These are phyloP conservation scores for Suillus subalutaceus DNA, from an alignment of 768 basidiomycete genomes.

Conservation along the genomic window DNA sequence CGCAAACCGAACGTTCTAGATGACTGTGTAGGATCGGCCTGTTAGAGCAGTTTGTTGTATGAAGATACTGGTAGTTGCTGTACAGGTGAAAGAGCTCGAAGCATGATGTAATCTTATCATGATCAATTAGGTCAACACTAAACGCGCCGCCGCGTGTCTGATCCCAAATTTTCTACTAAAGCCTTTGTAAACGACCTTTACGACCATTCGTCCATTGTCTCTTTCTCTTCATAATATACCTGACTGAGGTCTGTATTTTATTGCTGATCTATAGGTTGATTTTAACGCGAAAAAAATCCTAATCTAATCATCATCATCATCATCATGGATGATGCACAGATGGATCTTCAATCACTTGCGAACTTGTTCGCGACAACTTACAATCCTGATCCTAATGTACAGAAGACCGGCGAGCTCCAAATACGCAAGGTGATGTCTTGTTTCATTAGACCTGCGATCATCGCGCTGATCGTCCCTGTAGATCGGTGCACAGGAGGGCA, in stretches of 20 bases:
- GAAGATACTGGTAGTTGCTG: not conserved
- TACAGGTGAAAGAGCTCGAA: not conserved
- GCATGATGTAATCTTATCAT: constrained; percentile 5
- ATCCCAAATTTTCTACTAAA: constrained; percentile 14
- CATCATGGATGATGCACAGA: constrained; percentile 28
- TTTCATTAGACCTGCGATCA: not conserved
- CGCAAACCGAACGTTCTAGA: not conserved
- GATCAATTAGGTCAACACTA: not conserved
- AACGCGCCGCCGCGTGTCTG: constrained; percentile 7
- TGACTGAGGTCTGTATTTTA: constrained; percentile 1
- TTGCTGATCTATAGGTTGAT: not conserved
- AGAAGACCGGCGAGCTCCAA: constrained; percentile 84
- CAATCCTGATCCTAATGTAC: constrained; percentile 83
- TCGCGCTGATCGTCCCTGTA: constrained; percentile 32
- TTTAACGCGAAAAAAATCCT: not conserved
- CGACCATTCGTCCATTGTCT: constrained; percentile 13
- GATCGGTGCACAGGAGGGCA: constrained; percentile 81
- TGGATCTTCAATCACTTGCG: constrained; percentile 79
- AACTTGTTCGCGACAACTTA: constrained; percentile 81
- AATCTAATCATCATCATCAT: not conserved
- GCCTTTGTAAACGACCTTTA: constrained; percentile 21
- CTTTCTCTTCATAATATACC: constrained; percentile 5
- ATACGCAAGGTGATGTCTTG: constrained; percentile 69
- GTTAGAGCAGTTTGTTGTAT: not conserved
- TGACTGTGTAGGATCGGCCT: not conserved